Conservation (phyloP, 495 filamentous ascomycete species). For the Parathielavia hyrcaniae region DNA sequence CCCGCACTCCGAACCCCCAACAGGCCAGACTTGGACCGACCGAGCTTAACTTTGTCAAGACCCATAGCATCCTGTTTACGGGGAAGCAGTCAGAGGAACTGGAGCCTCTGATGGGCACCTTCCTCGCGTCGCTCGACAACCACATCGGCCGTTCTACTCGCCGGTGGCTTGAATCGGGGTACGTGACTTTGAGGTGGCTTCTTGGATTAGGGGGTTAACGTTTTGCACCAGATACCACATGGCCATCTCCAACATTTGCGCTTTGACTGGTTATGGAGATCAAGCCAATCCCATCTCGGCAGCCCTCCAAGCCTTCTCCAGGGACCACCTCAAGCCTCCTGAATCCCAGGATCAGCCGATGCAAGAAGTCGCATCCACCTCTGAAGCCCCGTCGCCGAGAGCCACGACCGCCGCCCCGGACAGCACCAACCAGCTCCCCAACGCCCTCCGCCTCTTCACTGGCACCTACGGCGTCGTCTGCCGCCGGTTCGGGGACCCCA, state of each 20-base stretch:
- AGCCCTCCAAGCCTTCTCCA: slow-evolving; percentile 22
- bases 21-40: slow-evolving; percentile 16
- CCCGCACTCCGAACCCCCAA: slow-evolving; percentile 38
- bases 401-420: slow-evolving; percentile 1
- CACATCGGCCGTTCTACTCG: slow-evolving; percentile 54
- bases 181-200: neutral
- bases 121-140: slow-evolving; percentile 49
- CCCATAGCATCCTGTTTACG: slow-evolving; percentile 62
- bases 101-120: slow-evolving; percentile 42
- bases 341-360: slow-evolving; percentile 21
- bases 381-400: slow-evolving; percentile 14
- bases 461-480: slow-evolving; percentile 49
- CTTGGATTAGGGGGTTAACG: slow-evolving; percentile 36
- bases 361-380: slow-evolving; percentile 14
- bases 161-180: slow-evolving; percentile 60
- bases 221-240: slow-evolving; percentile 48
- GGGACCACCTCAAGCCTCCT: neutral
- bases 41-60: slow-evolving; percentile 53
- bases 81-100: slow-evolving; percentile 46
- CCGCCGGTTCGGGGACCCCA: slow-evolving; percentile 53
- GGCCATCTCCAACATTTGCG: slow-evolving; percentile 43
- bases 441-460: slow-evolving; percentile 27
- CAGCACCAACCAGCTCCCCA: slow-evolving; percentile 23
- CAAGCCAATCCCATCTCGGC: slow-evolving; percentile 35
- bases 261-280: slow-evolving; percentile 37